Evolutionary conservation across 75 land plant genomes (phyloP).

Genomic region (Selaginella moellendorffii): DNA sequence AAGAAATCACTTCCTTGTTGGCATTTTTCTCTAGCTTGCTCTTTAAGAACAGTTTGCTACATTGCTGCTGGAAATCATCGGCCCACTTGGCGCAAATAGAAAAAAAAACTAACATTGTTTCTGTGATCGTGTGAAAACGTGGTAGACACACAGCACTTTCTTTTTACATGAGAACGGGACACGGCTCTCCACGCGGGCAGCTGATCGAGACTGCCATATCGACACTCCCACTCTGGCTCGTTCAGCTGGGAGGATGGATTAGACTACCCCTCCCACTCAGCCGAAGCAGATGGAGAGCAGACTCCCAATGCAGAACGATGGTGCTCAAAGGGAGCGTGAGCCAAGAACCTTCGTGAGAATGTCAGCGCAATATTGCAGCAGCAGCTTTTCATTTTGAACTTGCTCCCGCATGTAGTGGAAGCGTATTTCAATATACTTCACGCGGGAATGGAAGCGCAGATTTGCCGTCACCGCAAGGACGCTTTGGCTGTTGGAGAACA

Average conservation of each 20-base stretch:
- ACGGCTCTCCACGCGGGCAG: too few relatives aligned
- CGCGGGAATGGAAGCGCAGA: not conserved
- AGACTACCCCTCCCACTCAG: too few relatives aligned
- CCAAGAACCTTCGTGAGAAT: not conserved
- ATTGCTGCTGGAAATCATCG: slow-evolving; percentile 50
- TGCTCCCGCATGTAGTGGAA: not conserved
- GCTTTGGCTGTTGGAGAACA: not conserved
- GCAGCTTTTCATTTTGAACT: not conserved
- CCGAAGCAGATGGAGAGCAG: too few relatives aligned
- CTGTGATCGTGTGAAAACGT: too few relatives aligned
- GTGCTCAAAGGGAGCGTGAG: too few relatives aligned
- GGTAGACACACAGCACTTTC: too few relatives aligned
- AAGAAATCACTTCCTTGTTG: not conserved
- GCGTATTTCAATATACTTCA: not conserved
- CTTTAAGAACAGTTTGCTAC: slow-evolving; percentile 59
- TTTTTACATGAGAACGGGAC: too few relatives aligned
- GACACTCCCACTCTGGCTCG: not conserved
- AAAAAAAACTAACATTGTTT: not conserved
- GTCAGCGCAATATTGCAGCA: not conserved
- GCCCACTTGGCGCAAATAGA: slow-evolving; percentile 32
- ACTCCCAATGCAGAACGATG: too few relatives aligned
- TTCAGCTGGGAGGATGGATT: not conserved
- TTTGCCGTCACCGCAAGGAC: not conserved
- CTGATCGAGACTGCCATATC: not conserved
- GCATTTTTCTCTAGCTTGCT: too few relatives aligned